A percentile compares a stretch with the other conserved stretches of the same genome.
phyloP scores from a whole-genome alignment of 176 grass and related monocot species.

The Musa schizocarpa region DNA sequence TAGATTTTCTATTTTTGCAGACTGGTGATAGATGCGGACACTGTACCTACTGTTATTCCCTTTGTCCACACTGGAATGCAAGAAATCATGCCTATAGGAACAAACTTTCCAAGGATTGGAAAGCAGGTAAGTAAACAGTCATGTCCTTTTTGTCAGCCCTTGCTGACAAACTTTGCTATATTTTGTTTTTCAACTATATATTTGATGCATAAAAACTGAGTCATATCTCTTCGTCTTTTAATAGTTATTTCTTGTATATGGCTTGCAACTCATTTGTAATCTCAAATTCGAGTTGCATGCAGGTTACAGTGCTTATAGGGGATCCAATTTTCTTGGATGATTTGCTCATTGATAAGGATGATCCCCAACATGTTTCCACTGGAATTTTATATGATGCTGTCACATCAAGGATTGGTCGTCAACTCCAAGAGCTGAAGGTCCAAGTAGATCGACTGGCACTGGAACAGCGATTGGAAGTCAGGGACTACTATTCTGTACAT shows the following conservation, averaged over 20 bases:
- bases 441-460: constrained; percentile 47
- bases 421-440: constrained; percentile 57
- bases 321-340: constrained; percentile 82
- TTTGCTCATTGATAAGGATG: constrained; percentile 43
- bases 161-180: neutral
- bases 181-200: neutral
- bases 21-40: constrained; percentile 87
- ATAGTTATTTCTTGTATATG: neutral
- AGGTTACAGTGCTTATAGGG: constrained; percentile 92
- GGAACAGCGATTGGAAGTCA: constrained; percentile 37
- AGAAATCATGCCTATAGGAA: constrained; percentile 89
- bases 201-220: neutral
- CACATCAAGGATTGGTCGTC: constrained; percentile 56
- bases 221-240: neutral
- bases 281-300: constrained; percentile 7
- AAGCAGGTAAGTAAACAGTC: constrained; percentile 36
- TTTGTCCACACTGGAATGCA: constrained; percentile 96
- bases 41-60: constrained; percentile 59
- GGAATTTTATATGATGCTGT: constrained; percentile 59
- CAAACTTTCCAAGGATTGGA: constrained; percentile 66
- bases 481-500: constrained; percentile 3
- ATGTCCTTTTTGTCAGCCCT: neutral
- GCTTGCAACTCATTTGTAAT: neutral
- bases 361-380: constrained; percentile 34
- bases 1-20: constrained; percentile 27